phyloP scores from a whole-genome alignment of 176 grass and related monocot species.

The Luzula sylvatica region DNA sequence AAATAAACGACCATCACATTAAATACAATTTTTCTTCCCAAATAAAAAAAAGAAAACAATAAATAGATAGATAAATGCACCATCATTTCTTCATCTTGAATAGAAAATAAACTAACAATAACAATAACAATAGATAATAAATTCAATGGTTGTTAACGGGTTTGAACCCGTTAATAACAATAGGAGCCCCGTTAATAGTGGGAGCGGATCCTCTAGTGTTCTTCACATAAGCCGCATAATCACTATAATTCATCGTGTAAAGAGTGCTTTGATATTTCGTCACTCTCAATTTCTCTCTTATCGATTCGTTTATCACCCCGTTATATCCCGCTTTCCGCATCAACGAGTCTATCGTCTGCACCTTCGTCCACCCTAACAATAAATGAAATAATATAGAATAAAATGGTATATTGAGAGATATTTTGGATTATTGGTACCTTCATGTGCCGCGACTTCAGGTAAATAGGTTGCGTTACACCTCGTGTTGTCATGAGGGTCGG shows the following conservation, averaged over 20 bases:
- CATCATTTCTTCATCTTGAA: slow-evolving; percentile 1
- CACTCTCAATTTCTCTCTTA: slow-evolving; percentile 64
- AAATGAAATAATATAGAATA: not conserved
- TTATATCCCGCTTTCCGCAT: slow-evolving; percentile 95
- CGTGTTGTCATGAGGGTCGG: slow-evolving; percentile 62
- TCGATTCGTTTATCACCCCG: slow-evolving; percentile 48
- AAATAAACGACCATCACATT: not conserved
- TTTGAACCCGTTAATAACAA: slow-evolving; percentile 58
- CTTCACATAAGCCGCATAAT: slow-evolving; percentile 77
- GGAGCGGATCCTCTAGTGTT: slow-evolving; percentile 46
- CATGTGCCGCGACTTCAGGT: slow-evolving; percentile 89
- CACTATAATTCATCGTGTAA: slow-evolving; percentile 74
- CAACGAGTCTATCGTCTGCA: slow-evolving; percentile 82
- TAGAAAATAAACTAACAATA: slow-evolving; percentile 16
- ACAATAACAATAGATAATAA: too few species aligned
- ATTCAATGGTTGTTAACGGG: slow-evolving; percentile 45
- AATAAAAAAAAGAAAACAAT: not conserved
- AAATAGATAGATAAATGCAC: slow-evolving; percentile 28
- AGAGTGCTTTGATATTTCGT: slow-evolving; percentile 93
- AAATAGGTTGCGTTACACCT: slow-evolving; percentile 85
- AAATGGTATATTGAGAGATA: not conserved
- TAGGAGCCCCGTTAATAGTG: slow-evolving; percentile 26
- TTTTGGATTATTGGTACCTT: slow-evolving; percentile 41
- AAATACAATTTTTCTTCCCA: not conserved
- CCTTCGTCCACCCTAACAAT: slow-evolving; percentile 65